These are phyloP conservation scores for Yamadazyma nakazawae DNA, from an alignment of 805 yeast species.

Conservation along the genomic window DNA sequence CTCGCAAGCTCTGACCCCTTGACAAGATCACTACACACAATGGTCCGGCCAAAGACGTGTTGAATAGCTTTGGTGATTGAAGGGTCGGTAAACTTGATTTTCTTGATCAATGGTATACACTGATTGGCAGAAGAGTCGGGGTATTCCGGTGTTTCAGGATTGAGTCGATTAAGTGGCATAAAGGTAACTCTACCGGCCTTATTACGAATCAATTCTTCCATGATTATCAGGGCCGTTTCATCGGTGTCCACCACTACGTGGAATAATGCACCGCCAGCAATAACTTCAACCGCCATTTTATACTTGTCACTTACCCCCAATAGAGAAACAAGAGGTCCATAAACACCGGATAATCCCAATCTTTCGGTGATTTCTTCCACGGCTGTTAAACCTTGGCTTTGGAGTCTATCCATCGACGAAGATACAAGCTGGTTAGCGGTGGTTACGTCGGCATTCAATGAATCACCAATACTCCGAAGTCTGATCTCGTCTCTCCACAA, in stretches of 20 bases:
- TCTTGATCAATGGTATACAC: constrained; percentile 74
- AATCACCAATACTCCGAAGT: constrained; percentile 52
- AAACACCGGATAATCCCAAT: constrained; percentile 58
- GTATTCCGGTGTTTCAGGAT: constrained; percentile 32
- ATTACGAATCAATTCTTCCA: constrained; percentile 69
- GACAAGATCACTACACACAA: constrained; percentile 69
- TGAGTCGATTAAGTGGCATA: constrained; percentile 77
- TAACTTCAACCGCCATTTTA: constrained; percentile 80
- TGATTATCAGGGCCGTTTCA: constrained; percentile 71
- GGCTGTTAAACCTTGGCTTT: constrained; percentile 65
- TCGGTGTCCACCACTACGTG: constrained; percentile 89
- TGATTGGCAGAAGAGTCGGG: constrained; percentile 58
- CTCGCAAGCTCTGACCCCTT: constrained; percentile 67
- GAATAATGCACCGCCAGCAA: constrained; percentile 83
- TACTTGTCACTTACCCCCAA: constrained; percentile 79
- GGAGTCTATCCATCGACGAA: constrained; percentile 72
- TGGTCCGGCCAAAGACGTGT: constrained; percentile 78
- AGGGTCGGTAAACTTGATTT: constrained; percentile 57
- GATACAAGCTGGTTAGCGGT: constrained; percentile 58
- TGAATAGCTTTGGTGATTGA: constrained; percentile 62
- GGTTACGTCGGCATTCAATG: constrained; percentile 52
- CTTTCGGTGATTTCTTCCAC: constrained; percentile 61
- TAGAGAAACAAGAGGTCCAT: constrained; percentile 84
- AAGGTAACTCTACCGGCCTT: constrained; percentile 86
- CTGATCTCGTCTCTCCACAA: constrained; percentile 80